Evolutionary conservation across 2,329 filamentous ascomycete genomes (phyloP), one percentile per base, ranked within the genome.

Genomic region (Colletotrichum eleusines): DNA sequence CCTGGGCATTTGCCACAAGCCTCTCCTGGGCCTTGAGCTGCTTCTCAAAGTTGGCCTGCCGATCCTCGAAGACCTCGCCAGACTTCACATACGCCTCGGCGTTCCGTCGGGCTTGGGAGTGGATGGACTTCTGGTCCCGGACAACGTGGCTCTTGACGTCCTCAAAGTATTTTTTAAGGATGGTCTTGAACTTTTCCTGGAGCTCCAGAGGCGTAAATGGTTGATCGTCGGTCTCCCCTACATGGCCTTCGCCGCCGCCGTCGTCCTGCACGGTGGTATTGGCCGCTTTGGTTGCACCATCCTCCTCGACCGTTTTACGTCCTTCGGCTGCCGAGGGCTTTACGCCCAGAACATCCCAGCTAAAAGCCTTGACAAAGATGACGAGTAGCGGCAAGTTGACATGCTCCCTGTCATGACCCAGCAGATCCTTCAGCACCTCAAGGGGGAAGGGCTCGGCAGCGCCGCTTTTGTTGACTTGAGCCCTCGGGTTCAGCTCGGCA

Each of bases 71-170:
- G 6, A 99, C 95, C 78, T 99, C 96, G 2, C 96, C 96, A 46
- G 96, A 98, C 78, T 98, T 98, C 76, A 99, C 95, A 76, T 99
- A 99, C 7, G 95, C 96, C 81, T 99, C 96, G 0, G 96, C 95
- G 81, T 99, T 99, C 75, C 95, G 94, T 73, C 94, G 93, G 64
- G 93, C 94, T 82, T 99, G 96, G 33, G 89, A 90, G 63, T 91
- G 89, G 50, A 99, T 91, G 50, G 92, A 91, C 80, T 97, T 96
- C 79, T 99, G 96, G 76, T 98, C 94, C n/a, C 93, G 91, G 38
- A 95, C 80, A 38, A 99, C 87, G 77, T 98, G 96, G 20, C 88
- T 85, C 77, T 97, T 97, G 74, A 98, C 93, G 78, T 97, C 95
- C 66, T 98, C 94, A 74, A 98, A 93, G 77, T 99, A 99, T 40